phyloP scores from a whole-genome alignment of 306 rosid species.

The Vicia faba region DNA sequence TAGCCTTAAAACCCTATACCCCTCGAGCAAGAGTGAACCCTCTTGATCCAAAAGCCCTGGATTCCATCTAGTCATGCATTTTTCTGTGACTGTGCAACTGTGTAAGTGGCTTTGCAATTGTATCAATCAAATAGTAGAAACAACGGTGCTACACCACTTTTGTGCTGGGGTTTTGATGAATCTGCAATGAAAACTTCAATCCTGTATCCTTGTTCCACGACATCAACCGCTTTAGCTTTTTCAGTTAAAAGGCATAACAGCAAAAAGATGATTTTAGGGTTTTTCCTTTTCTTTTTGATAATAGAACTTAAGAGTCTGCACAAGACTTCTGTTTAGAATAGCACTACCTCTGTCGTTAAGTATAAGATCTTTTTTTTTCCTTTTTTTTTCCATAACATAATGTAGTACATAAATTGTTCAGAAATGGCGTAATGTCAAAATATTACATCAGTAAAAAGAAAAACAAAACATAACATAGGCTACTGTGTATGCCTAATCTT shows the following conservation, averaged over 20 bases:
- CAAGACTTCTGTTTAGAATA: not conserved
- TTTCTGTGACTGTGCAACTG: not conserved
- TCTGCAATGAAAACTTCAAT: not conserved
- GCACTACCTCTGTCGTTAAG: not conserved
- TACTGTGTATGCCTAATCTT: no score
- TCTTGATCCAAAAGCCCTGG: constrained; percentile 14
- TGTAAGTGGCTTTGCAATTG: not conserved
- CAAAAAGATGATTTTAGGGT: not conserved
- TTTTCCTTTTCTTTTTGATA: not conserved
- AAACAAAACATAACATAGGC: no score
- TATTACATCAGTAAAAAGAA: no score
- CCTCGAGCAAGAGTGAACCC: no score
- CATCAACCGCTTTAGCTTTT: not conserved
- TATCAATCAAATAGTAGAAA: not conserved
- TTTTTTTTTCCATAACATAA: no score
- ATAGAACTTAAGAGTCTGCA: not conserved
- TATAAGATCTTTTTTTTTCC: no score
- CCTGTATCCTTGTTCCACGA: not conserved
- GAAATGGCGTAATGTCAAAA: no score
- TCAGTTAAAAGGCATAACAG: not conserved
- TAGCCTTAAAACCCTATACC: not conserved
- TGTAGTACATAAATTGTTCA: no score
- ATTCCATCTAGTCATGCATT: not conserved
- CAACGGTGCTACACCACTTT: not conserved
- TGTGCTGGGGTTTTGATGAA: not conserved